Percentiles rank a stretch among this genome's conserved stretches.
These are phyloP conservation scores for Ceratobasidium sp. DNA, from an alignment of 1,284 basidiomycete genomes.

Conservation along the genomic window DNA sequence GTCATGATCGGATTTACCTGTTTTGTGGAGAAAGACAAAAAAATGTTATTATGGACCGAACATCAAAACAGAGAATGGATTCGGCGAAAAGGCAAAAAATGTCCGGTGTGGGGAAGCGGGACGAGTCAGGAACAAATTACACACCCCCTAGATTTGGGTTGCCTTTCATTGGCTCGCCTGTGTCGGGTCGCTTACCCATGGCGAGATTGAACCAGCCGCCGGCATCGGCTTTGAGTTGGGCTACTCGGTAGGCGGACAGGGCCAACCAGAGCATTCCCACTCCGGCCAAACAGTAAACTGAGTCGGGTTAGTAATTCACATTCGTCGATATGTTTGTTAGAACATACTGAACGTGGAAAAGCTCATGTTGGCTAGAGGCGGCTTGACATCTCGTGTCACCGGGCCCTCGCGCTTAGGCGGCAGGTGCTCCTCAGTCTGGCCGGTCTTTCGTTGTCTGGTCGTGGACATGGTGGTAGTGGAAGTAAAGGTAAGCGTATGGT, in stretches of 20 bases:
- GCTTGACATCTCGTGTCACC: constrained; percentile 28
- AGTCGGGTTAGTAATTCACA: neutral
- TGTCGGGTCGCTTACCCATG: constrained; percentile 39
- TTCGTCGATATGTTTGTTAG: too few relatives aligned
- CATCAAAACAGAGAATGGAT: neutral
- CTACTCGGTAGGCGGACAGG: constrained; percentile 42
- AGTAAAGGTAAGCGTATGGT: neutral
- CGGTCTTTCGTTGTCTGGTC: constrained; percentile 23
- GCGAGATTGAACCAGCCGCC: constrained; percentile 43
- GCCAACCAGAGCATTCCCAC: constrained; percentile 28
- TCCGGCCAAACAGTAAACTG: constrained; percentile 40
- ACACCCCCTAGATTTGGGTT: constrained; percentile 21
- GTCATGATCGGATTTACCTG: neutral
- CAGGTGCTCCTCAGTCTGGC: constrained; percentile 18
- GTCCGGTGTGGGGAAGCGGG: neutral
- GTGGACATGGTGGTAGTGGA: neutral
- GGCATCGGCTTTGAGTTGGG: constrained; percentile 41
- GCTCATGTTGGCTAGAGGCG: constrained; percentile 23
- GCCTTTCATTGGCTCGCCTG: constrained; percentile 28
- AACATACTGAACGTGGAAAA: constrained; percentile 12
- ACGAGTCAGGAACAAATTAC: neutral
- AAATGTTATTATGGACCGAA: constrained; percentile 2
- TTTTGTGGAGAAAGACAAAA: neutral
- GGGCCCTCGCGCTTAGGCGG: constrained; percentile 39
- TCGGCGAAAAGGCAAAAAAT: neutral